Evolutionary conservation across 768 basidiomycete species (phyloP), one percentile per base, ranked within the genome.

Genomic region (Leucocoprinus birnbaumii): DNA sequence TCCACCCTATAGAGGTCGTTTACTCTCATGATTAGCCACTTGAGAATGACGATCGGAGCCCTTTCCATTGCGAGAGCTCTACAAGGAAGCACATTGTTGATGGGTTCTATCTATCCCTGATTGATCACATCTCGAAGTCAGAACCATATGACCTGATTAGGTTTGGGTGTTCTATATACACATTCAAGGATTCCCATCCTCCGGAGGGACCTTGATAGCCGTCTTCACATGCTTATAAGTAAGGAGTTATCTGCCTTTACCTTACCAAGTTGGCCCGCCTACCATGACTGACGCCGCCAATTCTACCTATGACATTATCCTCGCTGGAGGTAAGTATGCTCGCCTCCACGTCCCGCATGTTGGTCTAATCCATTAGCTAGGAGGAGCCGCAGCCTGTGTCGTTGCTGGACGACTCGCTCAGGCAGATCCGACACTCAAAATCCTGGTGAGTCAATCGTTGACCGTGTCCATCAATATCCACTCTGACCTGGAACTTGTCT

Each of bases 381-480:
- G 79, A 35, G 85, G 85, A 27, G 73, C 82, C 3, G 57, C 76
- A n/a, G 82, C 77, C 3, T 85, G 85, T 59, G 69, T 87, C 8
- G 65, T 75, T 16, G 85, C 82, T 9, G 75, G 79, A 0, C 77
- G 84, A 31, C 73, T 89, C 2, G 72, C 79, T 0, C 73, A 72
- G 0, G 80, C 82, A 0, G 78, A 84, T 40, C 78, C 83, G 0
- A 63, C 68, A 3, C 65, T 87, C 48, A 81, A 73, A 60, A 83
- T 87, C 46, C 77, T 87, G 11, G 78, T 76, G 59, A 49, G 70
- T 59, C 3, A 13, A 35, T 7, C 16, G 16, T 44, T 27, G 37
- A 40, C 48, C 8, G 18, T 31, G 31, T 11, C 31, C 5, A 38
- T n/a, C 38, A 2, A 18, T 27, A n/a, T 16, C 48, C 22, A 46